These are phyloP conservation scores for Poa annua DNA, from an alignment of 176 grass and related monocot genomes.

Conservation along the genomic window DNA sequence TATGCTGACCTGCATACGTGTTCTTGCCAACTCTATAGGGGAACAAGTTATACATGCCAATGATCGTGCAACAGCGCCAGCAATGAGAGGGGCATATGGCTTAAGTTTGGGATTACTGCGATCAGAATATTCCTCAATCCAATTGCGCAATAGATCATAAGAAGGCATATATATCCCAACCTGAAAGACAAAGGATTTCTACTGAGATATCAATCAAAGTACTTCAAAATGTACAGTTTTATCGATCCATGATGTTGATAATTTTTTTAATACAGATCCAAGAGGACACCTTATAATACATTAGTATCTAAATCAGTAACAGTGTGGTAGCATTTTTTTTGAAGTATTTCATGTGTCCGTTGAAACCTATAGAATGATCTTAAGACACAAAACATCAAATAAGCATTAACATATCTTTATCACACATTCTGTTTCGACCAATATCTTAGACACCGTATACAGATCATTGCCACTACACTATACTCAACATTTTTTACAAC, in stretches of 20 bases:
- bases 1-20: constrained; percentile 83
- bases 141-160: constrained; percentile 85
- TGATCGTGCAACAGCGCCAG: constrained; percentile 72
- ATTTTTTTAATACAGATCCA: constrained; percentile 11
- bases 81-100: constrained; percentile 77
- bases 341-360: not conserved
- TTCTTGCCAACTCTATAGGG: constrained; percentile 88
- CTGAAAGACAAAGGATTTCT: constrained; percentile 41
- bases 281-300: not conserved
- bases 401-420: not conserved
- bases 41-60: constrained; percentile 86
- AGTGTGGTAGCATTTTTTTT: not conserved
- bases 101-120: constrained; percentile 56
- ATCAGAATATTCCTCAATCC: constrained; percentile 79
- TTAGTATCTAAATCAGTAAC: not conserved
- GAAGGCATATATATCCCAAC: constrained; percentile 89
- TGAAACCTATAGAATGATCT: not conserved
- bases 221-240: not conserved
- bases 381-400: not conserved
- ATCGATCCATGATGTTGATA: not conserved
- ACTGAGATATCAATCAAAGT: not conserved
- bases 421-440: not conserved
- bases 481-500: not conserved
- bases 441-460: not conserved
- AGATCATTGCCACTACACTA: not conserved